Conservation (phyloP, 2,329 filamentous ascomycete genomes). For the Ophiocordyceps robertsii region DNA sequence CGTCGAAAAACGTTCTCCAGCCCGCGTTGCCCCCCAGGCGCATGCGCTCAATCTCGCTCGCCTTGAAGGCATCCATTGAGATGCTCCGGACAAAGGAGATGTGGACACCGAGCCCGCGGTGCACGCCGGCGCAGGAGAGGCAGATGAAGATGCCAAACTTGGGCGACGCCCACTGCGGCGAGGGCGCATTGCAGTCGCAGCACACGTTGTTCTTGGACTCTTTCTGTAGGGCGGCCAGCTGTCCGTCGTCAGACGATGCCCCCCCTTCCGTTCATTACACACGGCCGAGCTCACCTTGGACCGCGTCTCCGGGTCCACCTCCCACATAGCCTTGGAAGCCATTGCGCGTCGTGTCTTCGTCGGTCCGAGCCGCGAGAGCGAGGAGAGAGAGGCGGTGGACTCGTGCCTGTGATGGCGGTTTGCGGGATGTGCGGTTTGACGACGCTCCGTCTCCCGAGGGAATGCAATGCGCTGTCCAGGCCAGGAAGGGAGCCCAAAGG, state of each 20-base stretch:
- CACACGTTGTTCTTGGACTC: conserved; percentile 78
- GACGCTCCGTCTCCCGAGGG: no score
- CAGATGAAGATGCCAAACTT: conserved; percentile 99
- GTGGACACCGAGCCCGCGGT: conserved; percentile 90
- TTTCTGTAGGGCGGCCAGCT: conserved; percentile 88
- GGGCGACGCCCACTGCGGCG: conserved; percentile 93
- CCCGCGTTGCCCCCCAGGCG: conserved; percentile 77
- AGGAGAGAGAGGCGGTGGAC: no score
- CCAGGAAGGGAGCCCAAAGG: no score
- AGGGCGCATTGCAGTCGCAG: conserved; percentile 90
- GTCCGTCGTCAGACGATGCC: conserved; percentile 7
- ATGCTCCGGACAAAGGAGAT: conserved; percentile 97
- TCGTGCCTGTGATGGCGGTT: no score
- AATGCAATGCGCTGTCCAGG: no score
- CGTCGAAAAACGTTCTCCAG: conserved; percentile 80
- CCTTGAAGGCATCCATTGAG: conserved; percentile 98
- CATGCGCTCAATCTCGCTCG: conserved; percentile 86
- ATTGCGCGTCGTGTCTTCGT: conserved; percentile 19
- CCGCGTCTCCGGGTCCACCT: conserved; percentile 94
- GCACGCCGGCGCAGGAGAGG: conserved; percentile 85
- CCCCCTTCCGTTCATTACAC: background rate
- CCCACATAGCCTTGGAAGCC: conserved; percentile 81
- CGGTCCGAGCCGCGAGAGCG: conserved; percentile 2
- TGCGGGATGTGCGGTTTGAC: no score
- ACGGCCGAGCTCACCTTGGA: conserved; percentile 55